These are phyloP conservation scores for Scortechinia acanthostroma DNA, from an alignment of 2,329 filamentous ascomycete species.

Conservation along the genomic window DNA sequence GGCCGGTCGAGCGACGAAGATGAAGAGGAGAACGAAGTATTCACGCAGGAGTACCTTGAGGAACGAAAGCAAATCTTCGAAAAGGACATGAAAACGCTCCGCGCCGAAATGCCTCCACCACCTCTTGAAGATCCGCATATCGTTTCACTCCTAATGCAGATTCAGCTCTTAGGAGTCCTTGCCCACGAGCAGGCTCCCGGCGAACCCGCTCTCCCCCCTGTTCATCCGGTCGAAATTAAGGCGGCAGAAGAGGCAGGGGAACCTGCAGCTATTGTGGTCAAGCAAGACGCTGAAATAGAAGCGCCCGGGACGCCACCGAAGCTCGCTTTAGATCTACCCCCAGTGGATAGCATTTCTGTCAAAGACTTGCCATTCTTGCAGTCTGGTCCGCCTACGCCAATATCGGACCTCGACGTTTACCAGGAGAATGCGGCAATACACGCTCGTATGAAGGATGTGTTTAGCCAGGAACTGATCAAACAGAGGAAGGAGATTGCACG, in stretches of 20 bases:
- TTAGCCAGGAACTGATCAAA: conserved; percentile 24
- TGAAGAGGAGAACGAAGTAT: conserved; percentile 30
- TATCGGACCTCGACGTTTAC: conserved; percentile 31
- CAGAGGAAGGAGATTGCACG: conserved; percentile 22
- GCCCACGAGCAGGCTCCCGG: conserved; percentile 12
- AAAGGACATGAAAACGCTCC: conserved; percentile 29
- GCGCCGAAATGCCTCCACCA: conserved; percentile 28
- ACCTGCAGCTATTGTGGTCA: neutral
- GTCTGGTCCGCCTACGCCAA: conserved; percentile 27
- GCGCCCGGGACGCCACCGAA: too few relatives aligned
- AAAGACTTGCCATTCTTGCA: conserved; percentile 34
- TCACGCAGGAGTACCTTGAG: conserved; percentile 35
- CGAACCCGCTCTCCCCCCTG: neutral
- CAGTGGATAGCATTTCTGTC: conserved; percentile 17
- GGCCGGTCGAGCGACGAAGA: conserved; percentile 27
- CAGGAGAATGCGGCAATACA: conserved; percentile 27
- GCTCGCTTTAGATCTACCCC: neutral
- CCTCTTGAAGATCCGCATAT: conserved; percentile 29
- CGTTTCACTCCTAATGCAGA: conserved; percentile 26
- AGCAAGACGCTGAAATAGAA: neutral
- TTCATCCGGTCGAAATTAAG: neutral
- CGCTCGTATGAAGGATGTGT: conserved; percentile 23
- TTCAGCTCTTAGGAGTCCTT: conserved; percentile 32
- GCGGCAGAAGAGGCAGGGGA: neutral
- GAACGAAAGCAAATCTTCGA: conserved; percentile 32